Conservation (phyloP, 257 asterid species). For the Anisodus acutangulus region DNA sequence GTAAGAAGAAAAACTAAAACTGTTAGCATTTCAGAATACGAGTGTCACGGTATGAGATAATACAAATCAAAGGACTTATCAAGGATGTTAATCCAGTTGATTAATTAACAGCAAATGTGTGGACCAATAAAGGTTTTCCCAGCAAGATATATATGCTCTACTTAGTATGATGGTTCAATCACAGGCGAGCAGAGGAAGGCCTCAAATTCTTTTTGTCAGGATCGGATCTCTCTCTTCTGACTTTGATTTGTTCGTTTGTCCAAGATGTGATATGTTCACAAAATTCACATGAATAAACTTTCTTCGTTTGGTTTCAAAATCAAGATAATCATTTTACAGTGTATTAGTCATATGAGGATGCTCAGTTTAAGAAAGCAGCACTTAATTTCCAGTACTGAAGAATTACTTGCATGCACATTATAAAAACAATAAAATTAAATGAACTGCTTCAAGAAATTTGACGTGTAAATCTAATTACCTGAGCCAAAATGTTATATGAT, state of each 20-base stretch:
- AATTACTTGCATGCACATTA: conserved; percentile 16
- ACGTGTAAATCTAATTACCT: conserved; percentile 52
- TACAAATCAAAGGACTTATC: neutral
- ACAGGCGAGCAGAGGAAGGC: neutral
- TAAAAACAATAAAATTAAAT: conserved; percentile 1
- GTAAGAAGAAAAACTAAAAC: neutral
- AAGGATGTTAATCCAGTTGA: neutral
- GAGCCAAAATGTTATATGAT: conserved; percentile 90
- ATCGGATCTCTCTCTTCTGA: conserved; percentile 17
- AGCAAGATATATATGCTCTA: conserved; percentile 11
- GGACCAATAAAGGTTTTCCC: neutral
- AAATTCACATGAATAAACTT: neutral
- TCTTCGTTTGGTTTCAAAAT: neutral
- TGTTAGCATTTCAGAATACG: conserved; percentile 19
- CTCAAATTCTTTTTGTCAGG: neutral
- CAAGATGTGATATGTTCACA: neutral
- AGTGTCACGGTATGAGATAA: conserved; percentile 14
- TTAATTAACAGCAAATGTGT: conserved; percentile 10
- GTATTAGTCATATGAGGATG: neutral
- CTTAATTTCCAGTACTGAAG: neutral
- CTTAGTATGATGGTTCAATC: neutral
- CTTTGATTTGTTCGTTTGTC: conserved; percentile 21
- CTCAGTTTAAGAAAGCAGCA: conserved; percentile 17
- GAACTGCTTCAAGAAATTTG: neutral
- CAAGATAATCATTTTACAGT: neutral